Evolutionary conservation across 192 early-diverging fungal genomes (phyloP), one percentile per base, ranked within the genome.

Genomic region (Spizellomyces punctatus): DNA sequence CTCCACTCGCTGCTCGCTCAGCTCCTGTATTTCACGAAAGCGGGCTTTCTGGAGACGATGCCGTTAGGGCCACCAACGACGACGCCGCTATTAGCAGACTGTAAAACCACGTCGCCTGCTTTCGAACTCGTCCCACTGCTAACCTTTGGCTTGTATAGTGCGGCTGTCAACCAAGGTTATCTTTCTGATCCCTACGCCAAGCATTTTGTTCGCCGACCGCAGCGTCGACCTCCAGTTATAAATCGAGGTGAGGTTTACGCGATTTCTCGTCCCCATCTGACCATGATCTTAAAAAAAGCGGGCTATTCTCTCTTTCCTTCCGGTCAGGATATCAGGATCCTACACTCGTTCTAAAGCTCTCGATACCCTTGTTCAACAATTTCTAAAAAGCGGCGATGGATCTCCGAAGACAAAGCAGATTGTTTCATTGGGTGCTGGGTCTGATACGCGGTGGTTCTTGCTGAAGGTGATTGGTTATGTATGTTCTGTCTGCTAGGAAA

Each of bases 391-490:
- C 6, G 72, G 67, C 7, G 52, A 41, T 47, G 55, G 71, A 46
- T 17, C 54, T 7, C 54, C 55, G 2, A 36, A 58, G 44, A 82
- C 78, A 58, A 89, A 89, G 58, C 94, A 99, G 75, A 89, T 99
- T 49, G 90, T 99, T 0, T 84, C 87, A 0, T 70, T 98, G 8
- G 97, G 97, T 12, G 93, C 94, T 6, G 97, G 97, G 4, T 91
- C 90, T 56, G 97, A 99, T 72, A 97, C 97, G 0, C 85, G 95
- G 19, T 97, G 91, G 67, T 96, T 97, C 76, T 68, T 86, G 16
- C 79, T 93, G 56, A 89, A 92, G 81, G 90, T 88, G 27, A 36
- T 63, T 17, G 76, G 85, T 5, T 36, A 54, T 54, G 4, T 19
- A 54, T 12, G 14, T 54, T 54, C 50, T 12, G 50, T 54, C 17